A percentile compares a stretch with the other conserved stretches of the same genome.
phyloP scores from a whole-genome alignment of 305 asterid genomes.

The Salvia sclarea region DNA sequence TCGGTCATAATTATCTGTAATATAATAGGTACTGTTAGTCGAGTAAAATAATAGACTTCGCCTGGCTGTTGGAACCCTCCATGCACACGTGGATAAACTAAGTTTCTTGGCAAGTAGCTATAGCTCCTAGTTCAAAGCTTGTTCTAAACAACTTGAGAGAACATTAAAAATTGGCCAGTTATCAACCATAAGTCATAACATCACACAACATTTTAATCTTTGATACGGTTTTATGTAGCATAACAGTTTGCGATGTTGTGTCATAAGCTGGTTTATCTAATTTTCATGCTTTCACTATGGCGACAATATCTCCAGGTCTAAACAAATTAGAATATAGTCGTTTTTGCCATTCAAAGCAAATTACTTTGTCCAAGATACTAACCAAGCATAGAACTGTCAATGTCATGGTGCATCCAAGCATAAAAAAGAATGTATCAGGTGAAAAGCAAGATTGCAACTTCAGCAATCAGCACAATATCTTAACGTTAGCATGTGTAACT shows the following conservation, averaged over 20 bases:
- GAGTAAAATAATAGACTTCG: slow-evolving; percentile 7
- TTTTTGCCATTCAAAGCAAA: not conserved
- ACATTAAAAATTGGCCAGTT: not conserved
- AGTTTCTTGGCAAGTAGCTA: not conserved
- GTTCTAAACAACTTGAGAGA: slow-evolving; percentile 1
- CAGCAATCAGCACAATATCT: not conserved
- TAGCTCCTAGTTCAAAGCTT: not conserved
- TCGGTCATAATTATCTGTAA: slow-evolving; percentile 80
- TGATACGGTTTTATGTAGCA: slow-evolving; percentile 16
- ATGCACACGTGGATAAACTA: not conserved
- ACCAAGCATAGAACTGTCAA: not conserved
- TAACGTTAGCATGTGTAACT: slow-evolving; percentile 1
- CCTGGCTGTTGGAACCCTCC: not conserved
- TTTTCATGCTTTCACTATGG: not conserved
- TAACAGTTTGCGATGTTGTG: not conserved
- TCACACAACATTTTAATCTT: slow-evolving; percentile 13
- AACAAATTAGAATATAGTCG: not conserved
- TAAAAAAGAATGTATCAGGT: slow-evolving; percentile 3
- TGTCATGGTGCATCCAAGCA: slow-evolving; percentile 1
- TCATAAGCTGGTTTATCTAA: not conserved
- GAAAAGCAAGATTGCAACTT: not conserved
- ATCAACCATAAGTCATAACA: slow-evolving; percentile 1
- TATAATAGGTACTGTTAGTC: slow-evolving; percentile 20
- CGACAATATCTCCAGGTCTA: not conserved
- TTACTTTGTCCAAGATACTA: not conserved